Evolutionary conservation across 768 basidiomycete species (phyloP).

Genomic region (Sporobolomyces phaffii): DNA sequence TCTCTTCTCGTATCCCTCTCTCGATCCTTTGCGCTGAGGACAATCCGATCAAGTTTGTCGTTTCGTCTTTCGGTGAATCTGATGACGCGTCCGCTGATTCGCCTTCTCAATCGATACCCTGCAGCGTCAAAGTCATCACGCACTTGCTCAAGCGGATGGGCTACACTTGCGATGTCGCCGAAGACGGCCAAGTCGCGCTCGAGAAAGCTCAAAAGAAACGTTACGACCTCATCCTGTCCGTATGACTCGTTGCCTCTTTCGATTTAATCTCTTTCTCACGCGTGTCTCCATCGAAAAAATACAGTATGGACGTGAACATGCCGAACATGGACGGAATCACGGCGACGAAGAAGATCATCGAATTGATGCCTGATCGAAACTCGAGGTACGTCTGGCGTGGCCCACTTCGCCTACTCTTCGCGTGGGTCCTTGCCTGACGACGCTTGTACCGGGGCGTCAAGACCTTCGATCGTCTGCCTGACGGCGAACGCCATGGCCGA

Average conservation of each 20-base stretch:
- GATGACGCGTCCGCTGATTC: not conserved
- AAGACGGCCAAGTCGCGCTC: constrained; percentile 22
- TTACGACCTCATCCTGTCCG: constrained; percentile 34
- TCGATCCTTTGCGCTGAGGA: constrained; percentile 35
- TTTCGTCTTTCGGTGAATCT: not conserved
- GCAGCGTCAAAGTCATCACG: constrained; percentile 31
- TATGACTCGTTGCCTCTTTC: no score
- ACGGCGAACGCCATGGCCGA: constrained; percentile 38
- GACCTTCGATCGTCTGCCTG: constrained; percentile 27
- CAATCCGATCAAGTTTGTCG: constrained; percentile 26
- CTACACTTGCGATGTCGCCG: constrained; percentile 16
- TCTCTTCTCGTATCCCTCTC: constrained; percentile 20
- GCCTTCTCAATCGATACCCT: no score
- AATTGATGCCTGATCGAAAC: constrained; percentile 18
- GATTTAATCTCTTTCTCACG: not conserved
- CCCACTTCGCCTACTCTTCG: not conserved
- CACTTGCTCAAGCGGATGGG: constrained; percentile 36
- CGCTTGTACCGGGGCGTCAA: not conserved
- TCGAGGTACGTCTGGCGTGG: constrained; percentile 3
- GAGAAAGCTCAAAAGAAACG: constrained; percentile 31
- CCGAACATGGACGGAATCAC: constrained; percentile 26
- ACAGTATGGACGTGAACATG: constrained; percentile 40
- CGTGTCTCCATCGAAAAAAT: no score
- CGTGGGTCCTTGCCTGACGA: no score
- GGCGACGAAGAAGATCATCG: constrained; percentile 13